Evolutionary conservation across 176 grass and related monocot species (phyloP), one percentile per base, ranked within the genome.

Genomic region (Juncus inflexus): DNA sequence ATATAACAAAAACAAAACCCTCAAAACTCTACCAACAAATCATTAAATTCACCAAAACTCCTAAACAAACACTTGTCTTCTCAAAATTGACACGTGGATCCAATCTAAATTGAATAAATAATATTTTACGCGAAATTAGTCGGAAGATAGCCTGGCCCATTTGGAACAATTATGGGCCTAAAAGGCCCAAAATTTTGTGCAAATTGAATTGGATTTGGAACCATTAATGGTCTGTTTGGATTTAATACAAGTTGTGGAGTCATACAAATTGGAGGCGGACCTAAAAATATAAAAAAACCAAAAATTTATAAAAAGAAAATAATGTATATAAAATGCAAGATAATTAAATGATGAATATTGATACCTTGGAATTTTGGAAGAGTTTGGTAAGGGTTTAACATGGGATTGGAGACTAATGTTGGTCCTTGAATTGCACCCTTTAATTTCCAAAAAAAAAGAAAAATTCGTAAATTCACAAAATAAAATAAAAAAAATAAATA

Each of bases 361-460:
- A 68, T 71, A 71, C 68, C 68, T 71, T 59, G 68, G 39, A 71
- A 71, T 71, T 55, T 43, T 71, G 52, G 54, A 41, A 60, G 53
- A 60, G 40, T 9, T 37, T 52, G 54, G 15, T 59, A 71, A 38
- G 54, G 53, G 54, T 71, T 71, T 10, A 71, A 58, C 35, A 71
- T 49, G 12, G 68, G 55, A 11, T 41, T 50, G 15, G 68, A 41
- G 43, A 71, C n/a, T 55, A 56, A 38, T 42, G 68, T 15, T 12
- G 68, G 53, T 71, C 68, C 68, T 71, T 71, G 68, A 47, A 71
- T 59, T 71, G 53, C 52, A 71, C 55, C 54, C 68, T 71, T 41
- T 11, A 58, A 12, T 42, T 55, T 42, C 9, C 15, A 71, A 42
- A 38, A 36, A 36, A 28, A 28, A 28, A 28, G 19, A 43, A 42